Evolutionary conservation across 2,329 filamentous ascomycete species (phyloP).

Genomic region (Penicillium sclerotigenum): DNA sequence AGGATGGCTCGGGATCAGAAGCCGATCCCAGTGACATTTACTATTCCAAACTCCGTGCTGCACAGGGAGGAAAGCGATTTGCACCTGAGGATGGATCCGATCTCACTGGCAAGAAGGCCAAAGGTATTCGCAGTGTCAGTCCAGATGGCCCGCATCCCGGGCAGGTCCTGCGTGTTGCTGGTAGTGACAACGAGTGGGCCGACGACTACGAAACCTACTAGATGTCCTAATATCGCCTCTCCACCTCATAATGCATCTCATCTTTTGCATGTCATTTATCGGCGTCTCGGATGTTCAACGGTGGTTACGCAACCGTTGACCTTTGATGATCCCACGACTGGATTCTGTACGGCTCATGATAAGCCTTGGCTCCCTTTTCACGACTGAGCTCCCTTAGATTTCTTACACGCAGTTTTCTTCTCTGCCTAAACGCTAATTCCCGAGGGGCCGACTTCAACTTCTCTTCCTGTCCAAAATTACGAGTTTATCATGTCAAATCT

Average conservation of each 20-base stretch:
- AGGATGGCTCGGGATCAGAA: conserved; percentile 74
- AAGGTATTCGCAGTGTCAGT: conserved; percentile 49
- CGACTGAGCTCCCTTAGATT: conserved; percentile 17
- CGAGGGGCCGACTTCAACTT: conserved; percentile 18
- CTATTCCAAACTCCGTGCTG: conserved; percentile 71
- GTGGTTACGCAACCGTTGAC: conserved; percentile 18
- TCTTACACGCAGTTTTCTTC: conserved; percentile 14
- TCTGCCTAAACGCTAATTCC: conserved; percentile 6
- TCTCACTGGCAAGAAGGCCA: conserved; percentile 42
- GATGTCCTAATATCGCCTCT: conserved; percentile 5
- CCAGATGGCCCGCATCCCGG: conserved; percentile 42
- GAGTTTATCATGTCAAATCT: conserved; percentile 27
- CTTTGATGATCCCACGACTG: conserved; percentile 31
- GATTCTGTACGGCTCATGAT: conserved; percentile 23
- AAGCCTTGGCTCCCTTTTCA: conserved; percentile 17
- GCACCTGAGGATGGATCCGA: conserved; percentile 39
- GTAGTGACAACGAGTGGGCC: conserved; percentile 54
- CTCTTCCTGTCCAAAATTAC: conserved; percentile 32
- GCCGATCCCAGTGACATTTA: conserved; percentile 73
- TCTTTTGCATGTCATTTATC: not conserved
- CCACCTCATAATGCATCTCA: not conserved
- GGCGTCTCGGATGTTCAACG: conserved; percentile 20
- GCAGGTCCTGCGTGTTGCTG: conserved; percentile 46
- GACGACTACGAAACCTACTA: conserved; percentile 49
- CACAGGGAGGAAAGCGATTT: conserved; percentile 61